Conservation (phyloP, 441 rosid genomes). For the Erodium trifolium region DNA sequence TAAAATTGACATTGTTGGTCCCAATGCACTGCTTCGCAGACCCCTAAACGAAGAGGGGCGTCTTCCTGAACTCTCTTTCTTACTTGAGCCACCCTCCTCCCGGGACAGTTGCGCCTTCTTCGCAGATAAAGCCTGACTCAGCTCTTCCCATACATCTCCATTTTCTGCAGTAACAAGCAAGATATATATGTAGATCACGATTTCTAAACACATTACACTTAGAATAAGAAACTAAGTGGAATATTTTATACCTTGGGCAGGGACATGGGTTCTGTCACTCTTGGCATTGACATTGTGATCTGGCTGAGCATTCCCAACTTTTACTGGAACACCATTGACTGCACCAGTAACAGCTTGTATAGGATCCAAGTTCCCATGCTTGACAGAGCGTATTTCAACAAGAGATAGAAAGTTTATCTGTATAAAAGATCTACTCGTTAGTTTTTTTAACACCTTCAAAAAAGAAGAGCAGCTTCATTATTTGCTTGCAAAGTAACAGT, state of each 20-base stretch:
- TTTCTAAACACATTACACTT: background rate
- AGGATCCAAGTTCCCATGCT: constrained; percentile 26
- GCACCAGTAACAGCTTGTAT: constrained; percentile 24
- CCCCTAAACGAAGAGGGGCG: constrained; percentile 49
- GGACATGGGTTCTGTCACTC: constrained; percentile 8
- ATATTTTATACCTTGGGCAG: constrained; percentile 17
- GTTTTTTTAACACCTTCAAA: constrained; percentile 13
- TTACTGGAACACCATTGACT: constrained; percentile 17
- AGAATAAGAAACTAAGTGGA: constrained; percentile 2
- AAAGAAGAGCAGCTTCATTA: background rate
- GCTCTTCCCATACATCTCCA: constrained; percentile 59
- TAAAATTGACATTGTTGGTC: constrained; percentile 70
- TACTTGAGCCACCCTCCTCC: constrained; percentile 37
- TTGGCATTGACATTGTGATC: constrained; percentile 17
- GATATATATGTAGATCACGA: background rate
- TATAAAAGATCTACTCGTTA: constrained; percentile 19
- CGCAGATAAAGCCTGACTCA: constrained; percentile 47
- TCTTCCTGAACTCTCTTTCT: constrained; percentile 39
- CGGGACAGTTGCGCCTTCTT: constrained; percentile 46
- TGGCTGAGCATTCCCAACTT: constrained; percentile 27
- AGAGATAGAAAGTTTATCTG: constrained; percentile 75
- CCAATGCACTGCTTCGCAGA: constrained; percentile 63
- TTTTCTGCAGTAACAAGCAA: constrained; percentile 32
- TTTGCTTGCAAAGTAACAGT: background rate
- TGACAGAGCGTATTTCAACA: constrained; percentile 56